Evolutionary conservation across 2,329 filamentous ascomycete species (phyloP).

Genomic region (Talaromyces rugulosus): DNA sequence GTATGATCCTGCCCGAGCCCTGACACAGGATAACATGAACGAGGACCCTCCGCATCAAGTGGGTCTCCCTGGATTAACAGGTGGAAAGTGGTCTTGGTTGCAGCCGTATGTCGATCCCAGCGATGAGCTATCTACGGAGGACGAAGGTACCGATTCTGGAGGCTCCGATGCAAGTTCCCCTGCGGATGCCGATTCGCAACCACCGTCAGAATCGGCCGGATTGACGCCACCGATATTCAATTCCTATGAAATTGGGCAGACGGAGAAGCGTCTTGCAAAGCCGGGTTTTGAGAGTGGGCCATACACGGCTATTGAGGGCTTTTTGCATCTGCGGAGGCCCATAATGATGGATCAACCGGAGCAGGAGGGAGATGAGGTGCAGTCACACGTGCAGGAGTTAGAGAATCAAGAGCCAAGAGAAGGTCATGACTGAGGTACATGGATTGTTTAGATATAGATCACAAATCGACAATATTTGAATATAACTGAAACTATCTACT

Average conservation of each 20-base stretch:
- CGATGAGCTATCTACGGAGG: too few relatives aligned
- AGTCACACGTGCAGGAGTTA: too few relatives aligned
- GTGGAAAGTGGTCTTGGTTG: slow-evolving; percentile 18
- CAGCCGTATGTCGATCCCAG: slow-evolving; percentile 18
- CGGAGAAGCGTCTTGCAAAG: background rate
- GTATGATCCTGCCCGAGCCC: background rate
- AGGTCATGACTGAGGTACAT: too few relatives aligned
- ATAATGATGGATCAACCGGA: slow-evolving; percentile 4
- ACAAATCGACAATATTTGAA: too few relatives aligned
- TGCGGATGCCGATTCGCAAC: background rate
- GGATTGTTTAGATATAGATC: too few relatives aligned
- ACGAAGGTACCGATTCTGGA: too few relatives aligned
- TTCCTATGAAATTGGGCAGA: slow-evolving; percentile 5
- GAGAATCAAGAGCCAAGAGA: too few relatives aligned
- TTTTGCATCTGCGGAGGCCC: slow-evolving; percentile 17
- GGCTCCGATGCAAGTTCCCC: too few relatives aligned
- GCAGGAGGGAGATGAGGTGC: background rate
- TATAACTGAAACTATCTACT: too few relatives aligned
- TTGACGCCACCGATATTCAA: background rate
- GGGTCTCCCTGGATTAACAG: slow-evolving; percentile 5
- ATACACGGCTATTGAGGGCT: slow-evolving; percentile 19
- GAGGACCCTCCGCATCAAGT: background rate
- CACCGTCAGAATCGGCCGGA: background rate
- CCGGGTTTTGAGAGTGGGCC: slow-evolving; percentile 13
- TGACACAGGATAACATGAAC: background rate